Evolutionary conservation across 2,329 filamentous ascomycete genomes (phyloP).

Genomic region (Aspergillus sp.): DNA sequence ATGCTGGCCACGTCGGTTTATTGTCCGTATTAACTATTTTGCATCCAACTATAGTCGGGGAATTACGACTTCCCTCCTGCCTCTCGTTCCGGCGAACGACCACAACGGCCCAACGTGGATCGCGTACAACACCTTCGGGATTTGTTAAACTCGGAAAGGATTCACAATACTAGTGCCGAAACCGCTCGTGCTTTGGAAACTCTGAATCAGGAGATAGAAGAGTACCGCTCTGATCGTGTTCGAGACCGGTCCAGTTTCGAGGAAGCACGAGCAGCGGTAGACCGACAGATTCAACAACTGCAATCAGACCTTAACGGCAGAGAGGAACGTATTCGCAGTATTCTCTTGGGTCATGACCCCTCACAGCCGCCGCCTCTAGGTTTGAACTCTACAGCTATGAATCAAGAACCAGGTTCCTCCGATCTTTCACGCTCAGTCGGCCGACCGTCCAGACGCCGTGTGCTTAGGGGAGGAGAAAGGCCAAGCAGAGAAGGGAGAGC

Average conservation of each 20-base stretch:
- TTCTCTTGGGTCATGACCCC: slow-evolving; percentile 7
- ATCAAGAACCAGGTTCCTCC: slow-evolving; percentile 12
- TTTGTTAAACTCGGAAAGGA: slow-evolving; percentile 32
- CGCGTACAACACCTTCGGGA: slow-evolving; percentile 34
- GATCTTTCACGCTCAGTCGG: slow-evolving; percentile 8
- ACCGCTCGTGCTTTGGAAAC: slow-evolving; percentile 32
- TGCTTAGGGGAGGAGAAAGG: slow-evolving; percentile 15
- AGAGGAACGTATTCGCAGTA: slow-evolving; percentile 10
- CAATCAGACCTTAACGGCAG: slow-evolving; percentile 9
- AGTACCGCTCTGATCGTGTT: slow-evolving; percentile 21
- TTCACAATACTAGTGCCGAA: slow-evolving; percentile 20
- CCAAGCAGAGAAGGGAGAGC: slow-evolving; percentile 5
- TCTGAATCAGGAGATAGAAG: slow-evolving; percentile 35
- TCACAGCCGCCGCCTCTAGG: too few relatives aligned
- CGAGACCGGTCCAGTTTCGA: slow-evolving; percentile 21
- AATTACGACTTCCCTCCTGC: slow-evolving; percentile 40
- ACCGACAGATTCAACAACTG: slow-evolving; percentile 19
- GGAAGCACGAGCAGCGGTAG: slow-evolving; percentile 18
- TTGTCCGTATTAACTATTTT: slow-evolving; percentile 13
- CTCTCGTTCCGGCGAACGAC: slow-evolving; percentile 24
- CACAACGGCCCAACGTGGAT: slow-evolving; percentile 16
- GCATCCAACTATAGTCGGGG: slow-evolving; percentile 29
- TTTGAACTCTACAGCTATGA: too few relatives aligned
- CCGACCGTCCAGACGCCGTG: slow-evolving; percentile 16
- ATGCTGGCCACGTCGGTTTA: not conserved